These are phyloP conservation scores for Babesia ovata DNA, from an alignment of 169 alveolate genomes.

Conservation along the genomic window DNA sequence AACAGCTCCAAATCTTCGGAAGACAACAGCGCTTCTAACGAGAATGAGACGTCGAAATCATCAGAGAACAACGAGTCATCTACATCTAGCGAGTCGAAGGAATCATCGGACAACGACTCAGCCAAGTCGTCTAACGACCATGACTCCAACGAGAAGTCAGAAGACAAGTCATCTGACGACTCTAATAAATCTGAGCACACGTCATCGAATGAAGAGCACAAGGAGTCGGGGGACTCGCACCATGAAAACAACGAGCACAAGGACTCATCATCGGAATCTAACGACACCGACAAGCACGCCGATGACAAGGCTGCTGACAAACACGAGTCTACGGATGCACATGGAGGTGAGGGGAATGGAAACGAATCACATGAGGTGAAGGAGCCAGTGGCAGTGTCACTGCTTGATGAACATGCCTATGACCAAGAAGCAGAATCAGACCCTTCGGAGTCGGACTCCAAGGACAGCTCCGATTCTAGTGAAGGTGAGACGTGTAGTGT, in stretches of 20 bases:
- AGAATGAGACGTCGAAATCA: neutral
- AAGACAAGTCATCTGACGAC: neutral
- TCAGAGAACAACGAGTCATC: neutral
- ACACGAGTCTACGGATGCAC: no score
- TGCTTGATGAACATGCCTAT: neutral
- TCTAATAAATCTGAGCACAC: neutral
- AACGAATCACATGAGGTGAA: neutral
- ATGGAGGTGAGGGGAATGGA: neutral
- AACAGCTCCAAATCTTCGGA: neutral
- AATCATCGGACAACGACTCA: neutral
- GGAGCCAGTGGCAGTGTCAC: slow-evolving; percentile 31
- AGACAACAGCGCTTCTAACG: neutral
- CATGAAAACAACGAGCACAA: no score
- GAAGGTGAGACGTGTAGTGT: neutral
- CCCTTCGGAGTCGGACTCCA: neutral
- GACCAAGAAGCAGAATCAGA: neutral
- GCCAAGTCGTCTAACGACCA: neutral
- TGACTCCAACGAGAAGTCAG: neutral
- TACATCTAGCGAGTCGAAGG: neutral
- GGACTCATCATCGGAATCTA: neutral
- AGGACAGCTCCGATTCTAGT: neutral
- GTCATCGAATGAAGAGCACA: neutral
- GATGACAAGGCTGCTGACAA: no score
- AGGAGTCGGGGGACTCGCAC: neutral
- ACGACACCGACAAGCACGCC: neutral